These are phyloP conservation scores for Rosa hybrid DNA, from an alignment of 331 rosid genomes.

Conservation along the genomic window DNA sequence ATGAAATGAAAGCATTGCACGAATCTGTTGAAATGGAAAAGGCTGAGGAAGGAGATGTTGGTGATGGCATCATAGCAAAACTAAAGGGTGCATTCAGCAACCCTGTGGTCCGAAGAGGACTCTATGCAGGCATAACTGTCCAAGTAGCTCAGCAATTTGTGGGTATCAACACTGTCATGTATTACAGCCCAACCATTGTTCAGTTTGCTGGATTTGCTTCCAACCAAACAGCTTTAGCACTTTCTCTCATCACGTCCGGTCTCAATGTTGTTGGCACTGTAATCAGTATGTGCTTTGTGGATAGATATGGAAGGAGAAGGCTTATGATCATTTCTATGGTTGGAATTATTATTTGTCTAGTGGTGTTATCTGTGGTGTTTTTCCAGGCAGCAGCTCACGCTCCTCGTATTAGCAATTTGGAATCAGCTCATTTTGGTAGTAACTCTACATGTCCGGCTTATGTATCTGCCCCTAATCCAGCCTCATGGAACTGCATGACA, in stretches of 20 bases:
- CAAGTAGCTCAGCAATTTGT: conserved; percentile 85
- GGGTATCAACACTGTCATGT: conserved; percentile 86
- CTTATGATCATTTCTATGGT: conserved; percentile 66
- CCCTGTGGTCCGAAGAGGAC: conserved; percentile 57
- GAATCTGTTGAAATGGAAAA: conserved; percentile 54
- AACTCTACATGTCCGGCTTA: conserved; percentile 63
- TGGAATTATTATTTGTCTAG: conserved; percentile 60
- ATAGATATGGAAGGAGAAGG: conserved; percentile 70
- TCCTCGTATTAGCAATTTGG: conserved; percentile 44
- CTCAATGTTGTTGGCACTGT: conserved; percentile 65
- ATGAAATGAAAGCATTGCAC: conserved; percentile 52
- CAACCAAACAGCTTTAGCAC: conserved; percentile 72
- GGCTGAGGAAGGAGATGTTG: conserved; percentile 42
- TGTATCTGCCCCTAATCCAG: conserved; percentile 33
- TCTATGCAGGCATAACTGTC: conserved; percentile 60
- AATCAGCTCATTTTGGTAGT: conserved; percentile 50
- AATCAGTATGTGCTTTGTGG: conserved; percentile 60
- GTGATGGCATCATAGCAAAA: conserved; percentile 39
- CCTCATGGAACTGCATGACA: conserved; percentile 72
- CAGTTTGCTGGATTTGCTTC: conserved; percentile 86
- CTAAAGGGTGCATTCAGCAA: conserved; percentile 42
- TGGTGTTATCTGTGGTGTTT: conserved; percentile 47
- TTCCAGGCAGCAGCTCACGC: conserved; percentile 52
- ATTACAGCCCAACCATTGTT: conserved; percentile 87
- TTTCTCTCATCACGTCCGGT: conserved; percentile 77